Conservation (phyloP, 768 basidiomycete species). For the Termitomyces sp. region DNA sequence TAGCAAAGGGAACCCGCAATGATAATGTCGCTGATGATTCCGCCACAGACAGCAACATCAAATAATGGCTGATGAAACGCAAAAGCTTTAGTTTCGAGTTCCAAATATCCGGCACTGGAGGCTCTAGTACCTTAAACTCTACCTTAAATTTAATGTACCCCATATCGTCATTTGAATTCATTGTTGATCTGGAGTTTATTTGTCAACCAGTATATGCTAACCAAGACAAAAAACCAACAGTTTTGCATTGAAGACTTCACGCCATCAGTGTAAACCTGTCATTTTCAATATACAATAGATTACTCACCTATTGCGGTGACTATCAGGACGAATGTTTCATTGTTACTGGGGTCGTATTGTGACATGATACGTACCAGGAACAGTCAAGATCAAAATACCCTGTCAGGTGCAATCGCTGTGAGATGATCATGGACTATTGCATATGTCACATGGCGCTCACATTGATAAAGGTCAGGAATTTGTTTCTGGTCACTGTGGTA, state of each 20-base stretch:
- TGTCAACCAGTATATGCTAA: not conserved
- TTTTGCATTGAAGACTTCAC: not conserved
- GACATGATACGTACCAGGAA: not conserved
- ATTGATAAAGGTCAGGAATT: not conserved
- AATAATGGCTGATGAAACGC: too few species aligned
- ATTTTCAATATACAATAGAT: not conserved
- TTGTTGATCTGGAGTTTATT: too few species aligned
- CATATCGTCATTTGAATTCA: too few species aligned
- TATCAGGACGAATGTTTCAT: not conserved
- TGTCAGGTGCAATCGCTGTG: not conserved
- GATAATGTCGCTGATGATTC: conserved; percentile 27
- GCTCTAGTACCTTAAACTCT: too few species aligned
- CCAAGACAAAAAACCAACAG: not conserved
- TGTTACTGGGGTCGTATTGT: not conserved
- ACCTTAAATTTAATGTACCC: too few species aligned
- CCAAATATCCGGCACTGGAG: too few species aligned
- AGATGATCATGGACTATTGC: not conserved
- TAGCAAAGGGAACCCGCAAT: conserved; percentile 28
- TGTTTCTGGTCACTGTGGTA: not conserved
- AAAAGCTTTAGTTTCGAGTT: too few species aligned
- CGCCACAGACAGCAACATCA: not conserved
- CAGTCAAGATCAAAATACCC: not conserved
- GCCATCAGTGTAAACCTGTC: too few species aligned
- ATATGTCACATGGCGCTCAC: not conserved
- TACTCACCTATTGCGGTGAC: not conserved